Evolutionary conservation across 129 eudicot genomes (phyloP).

Genomic region (Tagetes patula): DNA sequence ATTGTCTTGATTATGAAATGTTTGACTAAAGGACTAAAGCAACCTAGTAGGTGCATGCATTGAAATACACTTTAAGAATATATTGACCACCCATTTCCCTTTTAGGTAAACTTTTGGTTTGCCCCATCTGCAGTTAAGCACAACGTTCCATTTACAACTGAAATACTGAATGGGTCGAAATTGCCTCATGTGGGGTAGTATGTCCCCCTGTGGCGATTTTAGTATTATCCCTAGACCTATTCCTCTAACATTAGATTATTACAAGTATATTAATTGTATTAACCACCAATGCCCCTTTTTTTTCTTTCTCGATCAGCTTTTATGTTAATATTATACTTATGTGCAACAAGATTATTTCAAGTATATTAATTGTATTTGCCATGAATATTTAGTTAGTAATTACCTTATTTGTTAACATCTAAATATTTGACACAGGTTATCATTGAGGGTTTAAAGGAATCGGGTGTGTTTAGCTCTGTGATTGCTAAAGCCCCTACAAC

Average conservation of each 20-base stretch:
- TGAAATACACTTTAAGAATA: not conserved
- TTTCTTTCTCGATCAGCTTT: not conserved
- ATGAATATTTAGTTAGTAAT: not conserved
- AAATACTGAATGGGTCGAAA: not conserved
- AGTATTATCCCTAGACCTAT: too few species aligned
- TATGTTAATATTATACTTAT: not conserved
- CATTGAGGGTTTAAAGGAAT: slow-evolving; percentile 80
- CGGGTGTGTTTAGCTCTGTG: slow-evolving; percentile 74
- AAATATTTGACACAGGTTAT: slow-evolving; percentile 51
- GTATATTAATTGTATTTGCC: not conserved
- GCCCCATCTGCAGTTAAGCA: not conserved
- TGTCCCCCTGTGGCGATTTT: too few species aligned
- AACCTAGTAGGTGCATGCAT: not conserved
- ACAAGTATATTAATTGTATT: not conserved
- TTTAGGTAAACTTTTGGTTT: not conserved
- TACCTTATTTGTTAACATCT: not conserved
- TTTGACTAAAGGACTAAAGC: not conserved
- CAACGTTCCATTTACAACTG: not conserved
- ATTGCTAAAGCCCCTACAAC: slow-evolving; percentile 65
- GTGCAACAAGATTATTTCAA: not conserved
- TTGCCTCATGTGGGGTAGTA: too few species aligned
- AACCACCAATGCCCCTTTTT: not conserved
- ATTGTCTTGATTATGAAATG: not conserved
- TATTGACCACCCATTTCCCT: not conserved
- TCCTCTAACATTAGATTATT: not conserved